A percentile compares a stretch with the other conserved stretches of the same genome.
phyloP scores from a whole-genome alignment of 192 early-diverging fungal species.

The Mortierella claussenii region DNA sequence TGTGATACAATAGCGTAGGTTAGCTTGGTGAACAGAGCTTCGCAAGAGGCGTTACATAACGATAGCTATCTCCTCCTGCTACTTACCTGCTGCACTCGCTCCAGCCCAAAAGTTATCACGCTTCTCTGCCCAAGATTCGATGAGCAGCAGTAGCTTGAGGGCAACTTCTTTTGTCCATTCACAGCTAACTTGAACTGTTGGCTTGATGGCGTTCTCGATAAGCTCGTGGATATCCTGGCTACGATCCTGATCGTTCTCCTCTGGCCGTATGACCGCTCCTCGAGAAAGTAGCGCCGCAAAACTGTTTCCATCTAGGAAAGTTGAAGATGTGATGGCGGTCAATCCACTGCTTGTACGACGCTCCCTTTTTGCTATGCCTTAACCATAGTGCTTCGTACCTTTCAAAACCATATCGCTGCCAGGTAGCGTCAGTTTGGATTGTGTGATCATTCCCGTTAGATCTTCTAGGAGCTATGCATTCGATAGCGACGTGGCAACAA shows the following conservation, averaged over 20 bases:
- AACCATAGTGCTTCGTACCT: too few species aligned
- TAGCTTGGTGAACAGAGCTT: neutral
- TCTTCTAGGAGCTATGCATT: constrained; percentile 17
- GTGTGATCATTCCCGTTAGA: constrained; percentile 3
- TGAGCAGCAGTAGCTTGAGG: constrained; percentile 6
- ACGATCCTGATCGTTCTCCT: neutral
- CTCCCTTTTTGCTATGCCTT: too few species aligned
- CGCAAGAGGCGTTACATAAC: too few species aligned
- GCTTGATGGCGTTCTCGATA: constrained; percentile 7
- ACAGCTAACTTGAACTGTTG: neutral
- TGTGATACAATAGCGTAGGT: neutral
- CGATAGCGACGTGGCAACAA: neutral
- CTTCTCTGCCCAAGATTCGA: constrained; percentile 21
- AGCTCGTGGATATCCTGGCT: constrained; percentile 20
- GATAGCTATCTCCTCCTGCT: too few species aligned
- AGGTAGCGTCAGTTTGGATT: neutral
- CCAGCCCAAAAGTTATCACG: constrained; percentile 18
- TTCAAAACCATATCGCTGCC: constrained; percentile 4
- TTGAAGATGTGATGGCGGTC: neutral
- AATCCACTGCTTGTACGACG: too few species aligned
- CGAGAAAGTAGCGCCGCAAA: constrained; percentile 11
- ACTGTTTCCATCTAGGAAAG: constrained; percentile 23
- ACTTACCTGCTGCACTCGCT: constrained; percentile 11
- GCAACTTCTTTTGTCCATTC: constrained; percentile 19
- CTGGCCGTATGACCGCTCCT: neutral